Evolutionary conservation across 2,329 filamentous ascomycete genomes (phyloP).

Genomic region (Aspergillus uvarum): DNA sequence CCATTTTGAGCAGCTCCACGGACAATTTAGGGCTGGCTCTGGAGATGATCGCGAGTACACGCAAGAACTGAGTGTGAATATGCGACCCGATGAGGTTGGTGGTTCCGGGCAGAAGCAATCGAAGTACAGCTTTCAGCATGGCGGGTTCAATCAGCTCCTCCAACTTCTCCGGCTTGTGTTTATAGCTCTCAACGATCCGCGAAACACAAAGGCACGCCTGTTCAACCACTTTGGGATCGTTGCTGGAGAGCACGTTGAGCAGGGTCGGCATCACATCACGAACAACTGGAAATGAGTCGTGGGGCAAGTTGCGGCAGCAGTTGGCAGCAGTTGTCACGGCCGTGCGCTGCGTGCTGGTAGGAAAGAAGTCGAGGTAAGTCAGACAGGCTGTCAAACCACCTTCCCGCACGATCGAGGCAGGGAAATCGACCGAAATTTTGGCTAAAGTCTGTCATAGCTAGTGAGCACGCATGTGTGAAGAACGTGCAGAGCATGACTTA

Average conservation of each 20-base stretch:
- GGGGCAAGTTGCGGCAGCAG: conserved; percentile 93
- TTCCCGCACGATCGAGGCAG: conserved; percentile 90
- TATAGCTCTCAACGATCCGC: conserved; percentile 95
- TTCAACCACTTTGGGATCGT: conserved; percentile 93
- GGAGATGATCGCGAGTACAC: conserved; percentile 85
- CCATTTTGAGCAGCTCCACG: conserved; percentile 89
- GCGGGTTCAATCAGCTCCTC: conserved; percentile 91
- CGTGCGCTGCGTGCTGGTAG: conserved; percentile 92
- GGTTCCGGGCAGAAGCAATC: conserved; percentile 85
- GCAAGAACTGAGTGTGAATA: conserved; percentile 94
- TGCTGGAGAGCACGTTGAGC: conserved; percentile 84
- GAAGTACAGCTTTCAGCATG: conserved; percentile 77
- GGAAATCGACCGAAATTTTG: conserved; percentile 96
- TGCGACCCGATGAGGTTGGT: conserved; percentile 92
- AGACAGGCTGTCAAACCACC: conserved; percentile 94
- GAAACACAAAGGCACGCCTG: conserved; percentile 95
- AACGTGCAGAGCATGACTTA: conserved; percentile 38
- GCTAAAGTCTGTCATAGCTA: conserved; percentile 67
- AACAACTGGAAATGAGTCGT: conserved; percentile 88
- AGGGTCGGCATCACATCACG: conserved; percentile 96
- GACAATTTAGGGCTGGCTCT: conserved; percentile 84
- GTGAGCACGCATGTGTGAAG: conserved; percentile 3
- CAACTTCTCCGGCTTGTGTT: conserved; percentile 78
- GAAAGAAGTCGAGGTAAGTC: conserved; percentile 95
- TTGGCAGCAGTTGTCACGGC: conserved; percentile 97